phyloP scores from a whole-genome alignment of 345 rosid genomes.

The Gossypium herbaceum region DNA sequence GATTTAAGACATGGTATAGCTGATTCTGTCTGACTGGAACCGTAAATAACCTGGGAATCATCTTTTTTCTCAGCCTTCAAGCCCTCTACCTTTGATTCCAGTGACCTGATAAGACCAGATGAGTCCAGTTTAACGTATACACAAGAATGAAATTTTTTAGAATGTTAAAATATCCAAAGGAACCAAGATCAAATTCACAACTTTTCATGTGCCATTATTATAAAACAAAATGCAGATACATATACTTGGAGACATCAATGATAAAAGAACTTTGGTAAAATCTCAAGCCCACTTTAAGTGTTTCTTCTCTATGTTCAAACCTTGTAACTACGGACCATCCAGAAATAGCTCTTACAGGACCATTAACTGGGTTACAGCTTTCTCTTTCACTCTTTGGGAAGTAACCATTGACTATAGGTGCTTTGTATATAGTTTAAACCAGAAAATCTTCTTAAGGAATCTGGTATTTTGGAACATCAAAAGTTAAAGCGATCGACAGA shows the following conservation, averaged over 20 bases:
- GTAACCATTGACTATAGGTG: too few species aligned
- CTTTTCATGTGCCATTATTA: neutral
- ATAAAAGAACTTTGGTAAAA: too few species aligned
- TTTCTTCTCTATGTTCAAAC: neutral
- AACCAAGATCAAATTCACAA: neutral
- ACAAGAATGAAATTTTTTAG: neutral
- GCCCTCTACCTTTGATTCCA: constrained; percentile 67
- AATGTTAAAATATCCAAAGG: neutral
- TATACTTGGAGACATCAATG: neutral
- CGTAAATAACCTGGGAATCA: constrained; percentile 34
- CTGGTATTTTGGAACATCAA: neutral
- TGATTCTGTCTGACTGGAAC: constrained; percentile 64
- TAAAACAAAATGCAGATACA: neutral
- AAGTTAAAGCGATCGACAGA: neutral
- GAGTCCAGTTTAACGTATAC: neutral
- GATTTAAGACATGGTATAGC: constrained; percentile 44
- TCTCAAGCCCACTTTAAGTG: neutral
- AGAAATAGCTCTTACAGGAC: neutral
- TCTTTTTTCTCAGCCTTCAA: constrained; percentile 52
- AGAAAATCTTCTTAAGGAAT: neutral
- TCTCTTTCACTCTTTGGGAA: too few species aligned
- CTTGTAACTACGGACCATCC: neutral
- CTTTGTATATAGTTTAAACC: neutral
- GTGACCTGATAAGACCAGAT: constrained; percentile 40
- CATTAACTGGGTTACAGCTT: neutral